These are phyloP conservation scores for Cercospora nicotianae DNA, from an alignment of 2,329 filamentous ascomycete species.

Conservation along the genomic window DNA sequence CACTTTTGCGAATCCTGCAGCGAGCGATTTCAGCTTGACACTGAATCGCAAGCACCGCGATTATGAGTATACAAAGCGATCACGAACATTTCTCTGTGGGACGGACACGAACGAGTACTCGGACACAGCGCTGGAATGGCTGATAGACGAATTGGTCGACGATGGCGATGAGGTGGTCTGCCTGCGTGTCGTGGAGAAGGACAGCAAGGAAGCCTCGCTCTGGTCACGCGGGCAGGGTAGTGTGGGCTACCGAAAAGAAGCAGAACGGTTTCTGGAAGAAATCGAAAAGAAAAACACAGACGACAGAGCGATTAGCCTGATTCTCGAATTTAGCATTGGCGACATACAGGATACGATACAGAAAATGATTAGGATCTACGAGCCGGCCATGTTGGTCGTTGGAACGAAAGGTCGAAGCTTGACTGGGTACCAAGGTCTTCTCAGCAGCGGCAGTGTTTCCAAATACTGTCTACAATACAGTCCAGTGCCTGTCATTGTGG, in stretches of 20 bases:
- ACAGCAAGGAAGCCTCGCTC: slow-evolving; percentile 61
- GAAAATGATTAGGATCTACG: slow-evolving; percentile 86
- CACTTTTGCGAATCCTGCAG: slow-evolving; percentile 67
- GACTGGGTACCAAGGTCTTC: slow-evolving; percentile 79
- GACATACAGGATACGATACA: slow-evolving; percentile 90
- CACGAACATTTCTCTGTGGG: slow-evolving; percentile 85
- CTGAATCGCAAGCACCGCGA: slow-evolving; percentile 83
- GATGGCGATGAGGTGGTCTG: slow-evolving; percentile 93
- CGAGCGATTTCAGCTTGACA: slow-evolving; percentile 73
- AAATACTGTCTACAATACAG: slow-evolving; percentile 95
- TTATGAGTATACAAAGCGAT: slow-evolving; percentile 76
- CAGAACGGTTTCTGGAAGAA: slow-evolving; percentile 68
- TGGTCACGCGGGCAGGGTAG: slow-evolving; percentile 50
- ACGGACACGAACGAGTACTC: slow-evolving; percentile 91
- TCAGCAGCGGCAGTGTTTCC: slow-evolving; percentile 79
- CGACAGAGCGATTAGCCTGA: slow-evolving; percentile 79
- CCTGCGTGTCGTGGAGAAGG: slow-evolving; percentile 82
- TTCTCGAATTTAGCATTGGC: slow-evolving; percentile 83
- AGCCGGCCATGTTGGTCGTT: slow-evolving; percentile 87
- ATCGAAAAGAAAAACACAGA: slow-evolving; percentile 79
- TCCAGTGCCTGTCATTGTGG: slow-evolving; percentile 88
- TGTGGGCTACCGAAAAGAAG: slow-evolving; percentile 68
- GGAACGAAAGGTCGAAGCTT: slow-evolving; percentile 83
- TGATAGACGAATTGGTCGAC: slow-evolving; percentile 87
- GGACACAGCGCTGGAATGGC: slow-evolving; percentile 87